phyloP scores from a whole-genome alignment of 148 eudicot genomes.

The Gaultheria prostrata region DNA sequence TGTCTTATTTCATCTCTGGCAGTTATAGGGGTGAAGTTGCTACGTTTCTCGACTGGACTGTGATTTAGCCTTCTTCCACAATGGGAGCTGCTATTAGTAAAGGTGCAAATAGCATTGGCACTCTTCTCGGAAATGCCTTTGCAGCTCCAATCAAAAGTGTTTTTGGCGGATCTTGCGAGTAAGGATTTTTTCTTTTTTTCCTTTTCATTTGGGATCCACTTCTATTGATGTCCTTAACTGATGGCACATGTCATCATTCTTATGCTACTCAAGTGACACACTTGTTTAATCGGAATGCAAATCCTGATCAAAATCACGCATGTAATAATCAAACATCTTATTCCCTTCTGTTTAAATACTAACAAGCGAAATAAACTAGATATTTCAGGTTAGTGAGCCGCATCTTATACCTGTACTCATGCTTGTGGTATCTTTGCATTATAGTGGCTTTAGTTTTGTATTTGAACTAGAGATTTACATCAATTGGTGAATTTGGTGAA shows the following conservation, averaged over 20 bases:
- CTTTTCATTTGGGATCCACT: background rate
- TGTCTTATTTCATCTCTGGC: background rate
- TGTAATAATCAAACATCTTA: background rate
- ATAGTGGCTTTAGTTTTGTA: background rate
- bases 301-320: background rate
- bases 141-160: conserved; percentile 38
- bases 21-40: background rate
- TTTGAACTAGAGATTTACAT: background rate
- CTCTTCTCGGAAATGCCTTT: conserved; percentile 30
- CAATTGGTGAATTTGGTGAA: background rate
- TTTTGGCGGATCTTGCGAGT: conserved; percentile 46
- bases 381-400: background rate
- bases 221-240: background rate
- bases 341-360: background rate
- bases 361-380: background rate
- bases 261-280: background rate
- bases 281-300: background rate
- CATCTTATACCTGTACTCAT: background rate
- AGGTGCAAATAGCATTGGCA: conserved; percentile 30
- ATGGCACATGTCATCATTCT: background rate
- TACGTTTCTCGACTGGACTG: background rate
- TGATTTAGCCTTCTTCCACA: background rate
- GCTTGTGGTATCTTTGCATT: background rate
- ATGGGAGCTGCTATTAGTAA: conserved; percentile 44
- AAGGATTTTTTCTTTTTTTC: conserved; percentile 15